phyloP scores from a whole-genome alignment of 129 eudicot species.

The Lactuca saligna region DNA sequence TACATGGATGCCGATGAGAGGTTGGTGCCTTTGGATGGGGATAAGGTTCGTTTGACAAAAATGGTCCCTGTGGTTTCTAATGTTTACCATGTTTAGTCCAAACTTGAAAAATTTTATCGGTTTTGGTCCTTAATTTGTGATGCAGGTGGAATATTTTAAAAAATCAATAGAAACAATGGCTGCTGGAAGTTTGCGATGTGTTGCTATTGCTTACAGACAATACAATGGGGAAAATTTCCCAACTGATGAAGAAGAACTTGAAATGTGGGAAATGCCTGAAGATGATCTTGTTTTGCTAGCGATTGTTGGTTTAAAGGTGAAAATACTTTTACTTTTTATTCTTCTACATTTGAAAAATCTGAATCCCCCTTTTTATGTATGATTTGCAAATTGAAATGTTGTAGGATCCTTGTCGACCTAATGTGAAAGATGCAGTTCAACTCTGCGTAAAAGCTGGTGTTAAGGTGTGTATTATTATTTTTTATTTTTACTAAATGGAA shows the following conservation, averaged over 20 bases:
- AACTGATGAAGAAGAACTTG: slow-evolving; percentile 60
- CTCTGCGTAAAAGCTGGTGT: slow-evolving; percentile 82
- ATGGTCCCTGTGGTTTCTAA: too few relatives aligned
- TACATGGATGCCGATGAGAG: slow-evolving; percentile 58
- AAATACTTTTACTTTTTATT: neutral
- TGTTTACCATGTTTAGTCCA: too few relatives aligned
- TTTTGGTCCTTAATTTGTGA: too few relatives aligned
- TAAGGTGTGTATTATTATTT: slow-evolving; percentile 45
- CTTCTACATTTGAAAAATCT: neutral
- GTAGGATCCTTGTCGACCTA: slow-evolving; percentile 96
- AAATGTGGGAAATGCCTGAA: slow-evolving; percentile 74
- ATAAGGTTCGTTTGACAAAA: slow-evolving; percentile 46
- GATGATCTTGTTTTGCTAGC: slow-evolving; percentile 81
- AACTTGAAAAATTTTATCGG: too few relatives aligned
- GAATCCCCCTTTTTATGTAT: neutral
- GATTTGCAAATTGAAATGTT: slow-evolving; percentile 1
- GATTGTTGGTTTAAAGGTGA: slow-evolving; percentile 82
- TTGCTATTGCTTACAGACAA: slow-evolving; percentile 75
- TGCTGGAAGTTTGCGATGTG: slow-evolving; percentile 81
- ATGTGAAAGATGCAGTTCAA: slow-evolving; percentile 78
- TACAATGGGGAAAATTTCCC: slow-evolving; percentile 54
- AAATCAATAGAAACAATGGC: slow-evolving; percentile 85
- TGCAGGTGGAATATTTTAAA: slow-evolving; percentile 50
- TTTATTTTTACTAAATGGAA: too few relatives aligned
- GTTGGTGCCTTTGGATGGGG: slow-evolving; percentile 53